Evolutionary conservation across 2,329 filamentous ascomycete genomes (phyloP), one percentile per base, ranked within the genome.

Genomic region (Myriosclerotinia duriaeana): DNA sequence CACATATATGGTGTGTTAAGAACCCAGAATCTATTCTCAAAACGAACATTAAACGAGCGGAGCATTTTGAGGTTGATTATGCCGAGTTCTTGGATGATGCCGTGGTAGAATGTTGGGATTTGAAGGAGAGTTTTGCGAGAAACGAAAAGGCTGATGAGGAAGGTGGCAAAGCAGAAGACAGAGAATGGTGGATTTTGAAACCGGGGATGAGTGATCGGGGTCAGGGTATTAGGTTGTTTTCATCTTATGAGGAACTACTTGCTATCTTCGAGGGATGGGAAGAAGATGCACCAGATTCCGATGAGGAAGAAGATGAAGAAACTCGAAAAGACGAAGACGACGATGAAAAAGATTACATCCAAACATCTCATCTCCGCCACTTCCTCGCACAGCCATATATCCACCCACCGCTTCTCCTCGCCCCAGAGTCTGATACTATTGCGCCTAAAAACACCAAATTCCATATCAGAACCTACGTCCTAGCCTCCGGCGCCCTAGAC

Each of bases 101-200:
- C 0, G 81, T 99, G 9, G 83, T 96, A 2, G 95, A 99, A 77
- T 90, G 91, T 0, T 98, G 90, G 77, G 95, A 98, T 74, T 79
- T 99, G 62, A 84, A 89, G 26, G 91, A 92, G 66, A 93, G 90
- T 72, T 84, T 96, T 77, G 85, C 85, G 42, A 82, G 82, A 55
- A 97, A 97, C 72, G 85, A 85, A 60, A 78, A 77, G 17, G 76
- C 73, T 40, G 46, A 40, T 9, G 97, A 96, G 72, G 85, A 84
- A 56, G 78, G 77, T 20, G 77, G 74, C 34, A 64, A 69, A 11
- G 46, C 66, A 1, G 36, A 64, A 40, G 79, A 84, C 53, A 83
- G 84, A 67, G 87, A 96, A 76, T 99, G 94, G 94, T 99, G 95
- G 95, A 98, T 99, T 71, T 78, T 99, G 68, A 99, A 99, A 79